These are phyloP conservation scores for Medicago ruthenica DNA, from an alignment of 306 rosid species.

Conservation along the genomic window DNA sequence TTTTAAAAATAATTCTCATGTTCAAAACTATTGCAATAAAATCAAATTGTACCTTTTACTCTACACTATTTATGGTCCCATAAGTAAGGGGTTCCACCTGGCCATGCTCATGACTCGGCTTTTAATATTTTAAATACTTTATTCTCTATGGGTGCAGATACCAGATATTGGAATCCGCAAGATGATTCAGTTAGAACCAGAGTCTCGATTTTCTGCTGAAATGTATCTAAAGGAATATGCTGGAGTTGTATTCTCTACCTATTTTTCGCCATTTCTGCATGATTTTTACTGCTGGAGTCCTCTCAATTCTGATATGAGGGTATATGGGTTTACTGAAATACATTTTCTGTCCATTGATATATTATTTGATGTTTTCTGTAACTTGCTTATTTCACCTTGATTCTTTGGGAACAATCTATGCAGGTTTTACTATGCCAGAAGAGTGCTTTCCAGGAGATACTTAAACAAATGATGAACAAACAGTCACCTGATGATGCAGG, in stretches of 20 bases:
- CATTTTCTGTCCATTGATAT: constrained; percentile 7
- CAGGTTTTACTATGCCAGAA: constrained; percentile 90
- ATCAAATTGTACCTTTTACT: too few species aligned
- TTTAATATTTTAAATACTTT: constrained; percentile 31
- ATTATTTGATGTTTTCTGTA: constrained; percentile 36
- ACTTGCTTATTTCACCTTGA: constrained; percentile 37
- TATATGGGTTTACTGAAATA: constrained; percentile 41
- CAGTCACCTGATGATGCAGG: constrained; percentile 56
- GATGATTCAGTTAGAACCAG: constrained; percentile 94
- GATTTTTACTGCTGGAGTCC: constrained; percentile 93
- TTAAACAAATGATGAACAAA: constrained; percentile 81
- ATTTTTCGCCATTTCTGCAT: constrained; percentile 91
- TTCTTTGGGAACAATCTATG: constrained; percentile 34
- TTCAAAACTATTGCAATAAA: too few species aligned
- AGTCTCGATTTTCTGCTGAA: constrained; percentile 85
- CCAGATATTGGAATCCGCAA: constrained; percentile 90
- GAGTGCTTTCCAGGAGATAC: constrained; percentile 89
- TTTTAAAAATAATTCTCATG: too few species aligned
- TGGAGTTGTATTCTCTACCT: constrained; percentile 77
- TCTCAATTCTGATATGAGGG: constrained; percentile 94
- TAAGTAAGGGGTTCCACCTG: constrained; percentile 4
- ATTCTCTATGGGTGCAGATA: constrained; percentile 66
- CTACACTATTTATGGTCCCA: neutral
- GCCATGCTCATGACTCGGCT: constrained; percentile 16
- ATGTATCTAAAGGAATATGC: constrained; percentile 82